Conservation (phyloP, 2,329 filamentous ascomycete species). For the Ophiostoma ulmi region DNA sequence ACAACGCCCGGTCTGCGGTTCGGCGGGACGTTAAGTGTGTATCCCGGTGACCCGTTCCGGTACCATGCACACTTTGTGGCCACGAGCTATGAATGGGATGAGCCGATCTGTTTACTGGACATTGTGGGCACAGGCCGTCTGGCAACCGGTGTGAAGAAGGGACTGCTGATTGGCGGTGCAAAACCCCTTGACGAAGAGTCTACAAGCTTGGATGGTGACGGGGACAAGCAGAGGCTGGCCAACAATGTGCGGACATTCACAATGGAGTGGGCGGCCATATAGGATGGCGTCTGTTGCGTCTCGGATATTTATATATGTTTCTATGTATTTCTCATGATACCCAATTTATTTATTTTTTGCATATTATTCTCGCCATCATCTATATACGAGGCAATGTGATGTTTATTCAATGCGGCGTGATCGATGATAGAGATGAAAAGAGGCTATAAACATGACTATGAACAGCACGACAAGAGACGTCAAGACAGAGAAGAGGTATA, state of each 20-base stretch:
- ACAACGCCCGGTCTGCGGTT: conserved; percentile 90
- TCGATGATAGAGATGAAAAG: background rate
- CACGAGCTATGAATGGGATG: conserved; percentile 78
- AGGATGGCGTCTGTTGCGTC: background rate
- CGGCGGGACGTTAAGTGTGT: conserved; percentile 89
- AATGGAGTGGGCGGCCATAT: conserved; percentile 94
- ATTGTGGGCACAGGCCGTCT: conserved; percentile 80
- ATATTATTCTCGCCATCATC: background rate
- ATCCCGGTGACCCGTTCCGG: conserved; percentile 87
- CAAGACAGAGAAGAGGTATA: conserved; percentile 6
- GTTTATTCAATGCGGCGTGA: background rate
- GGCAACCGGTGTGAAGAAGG: conserved; percentile 94
- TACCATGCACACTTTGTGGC: conserved; percentile 95
- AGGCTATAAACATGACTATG: background rate
- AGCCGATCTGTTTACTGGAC: conserved; percentile 78
- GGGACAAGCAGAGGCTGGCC: background rate
- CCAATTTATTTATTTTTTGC: conserved; percentile 1
- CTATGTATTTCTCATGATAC: conserved; percentile 12
- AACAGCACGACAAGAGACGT: background rate
- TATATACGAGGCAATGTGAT: background rate
- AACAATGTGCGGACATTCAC: conserved; percentile 64
- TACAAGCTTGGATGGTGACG: background rate
- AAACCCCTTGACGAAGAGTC: background rate
- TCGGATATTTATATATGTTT: background rate
- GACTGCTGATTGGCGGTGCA: conserved; percentile 75